Evolutionary conservation across 768 basidiomycete species (phyloP).

Genomic region (Amanita fuliginea): DNA sequence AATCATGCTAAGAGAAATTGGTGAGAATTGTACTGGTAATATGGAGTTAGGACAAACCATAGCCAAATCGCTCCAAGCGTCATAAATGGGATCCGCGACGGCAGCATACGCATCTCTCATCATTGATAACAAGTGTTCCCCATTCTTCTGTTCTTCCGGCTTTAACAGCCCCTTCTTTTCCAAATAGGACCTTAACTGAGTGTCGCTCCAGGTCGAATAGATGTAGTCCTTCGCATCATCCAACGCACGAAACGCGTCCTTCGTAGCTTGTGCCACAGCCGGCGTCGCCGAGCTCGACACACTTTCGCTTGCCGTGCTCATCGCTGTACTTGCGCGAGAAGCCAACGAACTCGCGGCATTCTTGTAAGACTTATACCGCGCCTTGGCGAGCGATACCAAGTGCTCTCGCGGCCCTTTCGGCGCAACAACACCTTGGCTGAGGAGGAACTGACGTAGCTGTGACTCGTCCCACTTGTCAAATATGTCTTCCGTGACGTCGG

Average conservation of each 20-base stretch:
- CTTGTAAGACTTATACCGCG: conserved; percentile 50
- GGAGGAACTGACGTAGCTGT: conserved; percentile 68
- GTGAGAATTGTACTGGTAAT: neutral
- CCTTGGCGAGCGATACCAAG: conserved; percentile 67
- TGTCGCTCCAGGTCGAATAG: conserved; percentile 86
- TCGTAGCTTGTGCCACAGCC: conserved; percentile 37
- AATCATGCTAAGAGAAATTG: conserved; percentile 43
- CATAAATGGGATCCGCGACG: conserved; percentile 57
- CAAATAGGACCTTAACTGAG: conserved; percentile 57
- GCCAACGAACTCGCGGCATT: conserved; percentile 48
- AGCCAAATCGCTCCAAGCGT: conserved; percentile 80
- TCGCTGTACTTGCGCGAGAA: conserved; percentile 27
- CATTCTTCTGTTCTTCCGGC: conserved; percentile 45
- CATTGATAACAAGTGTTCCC: conserved; percentile 55
- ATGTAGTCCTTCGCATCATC: conserved; percentile 80
- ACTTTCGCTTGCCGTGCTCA: conserved; percentile 28
- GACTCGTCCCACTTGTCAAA: conserved; percentile 85
- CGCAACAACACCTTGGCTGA: conserved; percentile 79
- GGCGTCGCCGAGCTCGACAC: conserved; percentile 20
- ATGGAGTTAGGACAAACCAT: conserved; percentile 35
- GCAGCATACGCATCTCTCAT: conserved; percentile 62
- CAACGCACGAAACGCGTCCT: conserved; percentile 35
- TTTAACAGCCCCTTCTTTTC: conserved; percentile 65
- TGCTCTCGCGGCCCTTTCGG: conserved; percentile 74
- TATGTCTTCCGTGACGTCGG: conserved; percentile 42